Percentiles rank a stretch among this genome's conserved stretches.
Conservation (phyloP, 1,284 basidiomycete genomes). For the Puccinia polysora region DNA sequence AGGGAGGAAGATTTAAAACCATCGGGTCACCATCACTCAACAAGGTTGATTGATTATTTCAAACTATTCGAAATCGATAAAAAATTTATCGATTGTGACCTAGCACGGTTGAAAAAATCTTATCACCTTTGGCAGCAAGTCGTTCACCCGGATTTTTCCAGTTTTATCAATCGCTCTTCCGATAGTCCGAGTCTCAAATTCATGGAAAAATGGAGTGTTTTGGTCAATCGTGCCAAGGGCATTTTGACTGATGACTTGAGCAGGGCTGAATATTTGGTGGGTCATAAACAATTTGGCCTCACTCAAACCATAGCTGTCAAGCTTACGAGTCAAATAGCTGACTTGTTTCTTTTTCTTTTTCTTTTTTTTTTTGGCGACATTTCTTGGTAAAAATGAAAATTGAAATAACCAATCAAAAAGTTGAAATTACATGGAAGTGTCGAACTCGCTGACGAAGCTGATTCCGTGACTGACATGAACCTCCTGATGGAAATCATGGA, state of each 20-base stretch:
- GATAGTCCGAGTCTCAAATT: neutral
- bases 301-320: too few species aligned
- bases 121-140: constrained; percentile 37
- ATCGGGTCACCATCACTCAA: neutral
- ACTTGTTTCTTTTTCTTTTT: neutral
- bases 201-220: constrained; percentile 30
- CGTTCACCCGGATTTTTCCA: constrained; percentile 29
- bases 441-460: constrained; percentile 51
- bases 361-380: too few species aligned
- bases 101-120: constrained; percentile 10
- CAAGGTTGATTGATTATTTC: constrained; percentile 24
- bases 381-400: too few species aligned
- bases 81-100: constrained; percentile 1
- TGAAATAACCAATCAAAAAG: too few species aligned
- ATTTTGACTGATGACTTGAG: constrained; percentile 21
- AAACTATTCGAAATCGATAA: constrained; percentile 22
- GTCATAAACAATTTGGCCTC: neutral
- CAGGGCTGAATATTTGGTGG: constrained; percentile 36
- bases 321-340: neutral
- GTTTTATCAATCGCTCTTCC: neutral
- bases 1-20: neutral
- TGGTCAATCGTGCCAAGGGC: constrained; percentile 20
- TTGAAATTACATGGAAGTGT: constrained; percentile 26
- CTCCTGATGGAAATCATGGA: constrained; percentile 77
- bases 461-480: constrained; percentile 67